Percentiles rank a stretch among this genome's conserved stretches.
Evolutionary conservation across 2,329 filamentous ascomycete genomes (phyloP).

Genomic region (Mycosphaerelloides madeirae): DNA sequence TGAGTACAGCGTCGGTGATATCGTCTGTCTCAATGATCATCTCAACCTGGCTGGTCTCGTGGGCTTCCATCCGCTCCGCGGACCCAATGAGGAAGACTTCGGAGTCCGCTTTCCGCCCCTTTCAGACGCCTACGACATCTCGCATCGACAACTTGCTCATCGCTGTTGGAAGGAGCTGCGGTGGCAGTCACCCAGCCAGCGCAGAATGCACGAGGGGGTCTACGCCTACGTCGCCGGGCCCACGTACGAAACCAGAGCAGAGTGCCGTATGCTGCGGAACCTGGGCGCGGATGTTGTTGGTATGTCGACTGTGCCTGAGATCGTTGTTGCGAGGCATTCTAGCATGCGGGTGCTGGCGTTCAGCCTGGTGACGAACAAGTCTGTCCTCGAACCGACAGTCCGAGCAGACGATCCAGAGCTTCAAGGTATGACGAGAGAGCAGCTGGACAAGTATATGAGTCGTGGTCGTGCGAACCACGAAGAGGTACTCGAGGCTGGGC

Average conservation of each 20-base stretch:
- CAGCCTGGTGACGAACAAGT: constrained; percentile 62
- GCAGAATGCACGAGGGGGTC: constrained; percentile 59
- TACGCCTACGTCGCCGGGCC: constrained; percentile 63
- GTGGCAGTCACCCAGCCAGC: constrained; percentile 39
- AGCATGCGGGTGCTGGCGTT: constrained; percentile 61
- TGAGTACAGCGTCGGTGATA: constrained; percentile 60
- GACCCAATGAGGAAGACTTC: constrained; percentile 59
- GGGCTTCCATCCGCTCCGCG: constrained; percentile 57
- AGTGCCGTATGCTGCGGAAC: constrained; percentile 57
- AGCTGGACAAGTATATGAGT: constrained; percentile 53
- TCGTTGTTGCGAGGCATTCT: constrained; percentile 60
- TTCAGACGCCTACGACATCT: constrained; percentile 62
- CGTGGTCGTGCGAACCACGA: constrained; percentile 60
- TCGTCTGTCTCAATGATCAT: constrained; percentile 63
- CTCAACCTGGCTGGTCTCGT: constrained; percentile 60
- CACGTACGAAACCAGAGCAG: constrained; percentile 61
- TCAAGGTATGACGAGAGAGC: constrained; percentile 45
- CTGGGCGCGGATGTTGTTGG: constrained; percentile 65
- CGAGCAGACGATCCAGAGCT: constrained; percentile 54
- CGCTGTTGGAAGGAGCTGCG: constrained; percentile 52
- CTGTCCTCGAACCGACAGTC: constrained; percentile 55
- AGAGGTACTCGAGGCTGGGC: constrained; percentile 60
- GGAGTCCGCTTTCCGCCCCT: constrained; percentile 60
- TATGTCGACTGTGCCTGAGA: constrained; percentile 67
- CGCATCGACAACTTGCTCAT: constrained; percentile 54